Evolutionary conservation across 805 yeast genomes (phyloP), one percentile per base, ranked within the genome.

Genomic region (Lipomyces mesembrius): DNA sequence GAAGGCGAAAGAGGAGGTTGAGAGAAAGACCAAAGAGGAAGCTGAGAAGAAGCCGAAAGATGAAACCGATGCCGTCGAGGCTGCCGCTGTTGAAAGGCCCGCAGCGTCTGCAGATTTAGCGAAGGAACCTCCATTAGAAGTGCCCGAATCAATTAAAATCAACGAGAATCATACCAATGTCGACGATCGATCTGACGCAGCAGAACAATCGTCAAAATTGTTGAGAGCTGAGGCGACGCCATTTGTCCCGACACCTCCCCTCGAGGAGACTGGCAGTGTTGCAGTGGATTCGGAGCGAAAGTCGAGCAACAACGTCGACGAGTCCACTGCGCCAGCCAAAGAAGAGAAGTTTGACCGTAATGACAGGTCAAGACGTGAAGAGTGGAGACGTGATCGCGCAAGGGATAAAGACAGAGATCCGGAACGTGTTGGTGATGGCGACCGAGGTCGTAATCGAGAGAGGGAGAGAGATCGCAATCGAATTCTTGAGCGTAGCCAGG

Each of bases 351-450:
- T 17, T 8, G 49, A 43, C 49, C 22, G 29, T 32, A 20, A 32
- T 14, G 59, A 17, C 37, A 14, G 34, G 57, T 32, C 22, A 11
- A 58, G 57, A 14, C 17, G 57, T 11, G 57, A 62, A 53, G 61
- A 46, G 11, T 25, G 29, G 27, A 57, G 53, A 49, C 49, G 49
- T 32, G 49, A 60, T 17, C 55, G 57, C 11, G 56, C 51, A 9
- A 25, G 51, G 20, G 60, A 29, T 46, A 20, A 60, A n/a, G 65
- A 62, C 52, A 54, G 60, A 14, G 66, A 64, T 3, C 54, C 56
- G 12, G 58, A 57, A 7, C 57, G 58, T 3, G 62, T 53, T 8
- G 61, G 65, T 17, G 62, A 52, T 17, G 58, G 65, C n/a, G 55
- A 57, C 12, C 65, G 65, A 20, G 57, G 55, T 9, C 54, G 61